These are phyloP conservation scores for Plantago coronopus DNA, from an alignment of 305 asterid genomes.

Conservation along the genomic window DNA sequence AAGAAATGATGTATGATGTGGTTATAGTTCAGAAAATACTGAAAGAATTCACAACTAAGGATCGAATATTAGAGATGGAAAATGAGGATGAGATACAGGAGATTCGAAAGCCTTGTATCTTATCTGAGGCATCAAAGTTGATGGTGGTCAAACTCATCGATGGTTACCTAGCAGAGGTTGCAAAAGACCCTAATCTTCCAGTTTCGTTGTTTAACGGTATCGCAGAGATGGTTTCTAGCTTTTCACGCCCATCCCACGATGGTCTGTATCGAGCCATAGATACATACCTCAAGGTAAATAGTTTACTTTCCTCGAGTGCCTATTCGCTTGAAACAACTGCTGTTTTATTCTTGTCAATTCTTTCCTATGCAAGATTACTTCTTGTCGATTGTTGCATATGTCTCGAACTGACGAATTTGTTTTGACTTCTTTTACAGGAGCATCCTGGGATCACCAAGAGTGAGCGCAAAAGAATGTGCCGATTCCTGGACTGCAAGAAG, in stretches of 20 bases:
- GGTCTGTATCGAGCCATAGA: conserved; percentile 88
- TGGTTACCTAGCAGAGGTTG: conserved; percentile 77
- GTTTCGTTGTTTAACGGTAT: conserved; percentile 51
- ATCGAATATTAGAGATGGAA: conserved; percentile 41
- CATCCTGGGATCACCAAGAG: conserved; percentile 88
- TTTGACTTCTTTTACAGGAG: conserved; percentile 35
- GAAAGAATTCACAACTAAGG: conserved; percentile 54
- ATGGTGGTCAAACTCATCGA: conserved; percentile 91
- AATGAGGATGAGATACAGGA: conserved; percentile 56
- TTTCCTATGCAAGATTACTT: too few species aligned
- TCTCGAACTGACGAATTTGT: background rate
- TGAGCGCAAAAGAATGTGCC: conserved; percentile 74
- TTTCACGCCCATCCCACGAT: conserved; percentile 71
- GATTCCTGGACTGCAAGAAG: conserved; percentile 91
- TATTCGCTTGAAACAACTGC: background rate
- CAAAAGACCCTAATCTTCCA: conserved; percentile 73
- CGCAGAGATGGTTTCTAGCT: conserved; percentile 72
- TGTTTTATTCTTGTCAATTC: background rate
- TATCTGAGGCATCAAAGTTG: conserved; percentile 91
- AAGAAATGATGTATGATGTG: conserved; percentile 49
- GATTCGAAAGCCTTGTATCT: conserved; percentile 62
- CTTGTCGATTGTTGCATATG: too few species aligned
- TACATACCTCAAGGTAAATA: conserved; percentile 70
- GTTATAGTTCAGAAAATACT: conserved; percentile 55
- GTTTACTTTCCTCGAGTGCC: background rate